Evolutionary conservation across 2,329 filamentous ascomycete genomes (phyloP), one percentile per base, ranked within the genome.

Genomic region (Magnaporthales sp.): DNA sequence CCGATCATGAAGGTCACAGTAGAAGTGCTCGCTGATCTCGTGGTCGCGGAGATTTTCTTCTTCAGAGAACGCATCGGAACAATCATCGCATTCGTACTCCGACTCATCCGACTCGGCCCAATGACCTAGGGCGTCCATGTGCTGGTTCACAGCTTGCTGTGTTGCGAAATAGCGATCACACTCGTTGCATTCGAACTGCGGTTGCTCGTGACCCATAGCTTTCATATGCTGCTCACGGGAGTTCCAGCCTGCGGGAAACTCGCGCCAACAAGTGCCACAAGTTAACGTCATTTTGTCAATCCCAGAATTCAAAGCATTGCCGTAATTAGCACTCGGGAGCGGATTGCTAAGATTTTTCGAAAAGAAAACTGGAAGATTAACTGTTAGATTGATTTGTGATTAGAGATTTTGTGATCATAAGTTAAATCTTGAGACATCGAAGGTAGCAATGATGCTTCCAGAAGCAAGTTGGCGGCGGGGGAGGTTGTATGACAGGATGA

Each of bases 201-300:
- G 31, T 29, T 22, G 38, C 67, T 27, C 66, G 66, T 63, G 31
- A 54, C 24, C 24, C 31, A 9, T 32, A n/a, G 24, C 56, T 19
- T 62, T 22, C 38, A 24, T 29, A 24, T 56, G 19, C 24, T 32
- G 51, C 4, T 24, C 0, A 1, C 19, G 4, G 19, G 19, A 67
- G 75, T 61, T 69, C 77, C 76, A 62, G 75, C 76, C 0, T 76
- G 76, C 65, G 77, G 77, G 15, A 76, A 70, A 64, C 74, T 77
- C n/a, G 75, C 76, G 1, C 73, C 69, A 63, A 77, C 67, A 64
- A 2, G 63, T 64, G 63, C 63, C 63, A 24, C 63, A 64, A 30
- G 63, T 64, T 6, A 54, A 54, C 8, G 46, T 54, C 46, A 54
- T 54, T n/a, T 5, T 54, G 46, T 54, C 46, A 11, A 32, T 32